Conservation (phyloP, 257 asterid species). For the Nicotiana tabacum region DNA sequence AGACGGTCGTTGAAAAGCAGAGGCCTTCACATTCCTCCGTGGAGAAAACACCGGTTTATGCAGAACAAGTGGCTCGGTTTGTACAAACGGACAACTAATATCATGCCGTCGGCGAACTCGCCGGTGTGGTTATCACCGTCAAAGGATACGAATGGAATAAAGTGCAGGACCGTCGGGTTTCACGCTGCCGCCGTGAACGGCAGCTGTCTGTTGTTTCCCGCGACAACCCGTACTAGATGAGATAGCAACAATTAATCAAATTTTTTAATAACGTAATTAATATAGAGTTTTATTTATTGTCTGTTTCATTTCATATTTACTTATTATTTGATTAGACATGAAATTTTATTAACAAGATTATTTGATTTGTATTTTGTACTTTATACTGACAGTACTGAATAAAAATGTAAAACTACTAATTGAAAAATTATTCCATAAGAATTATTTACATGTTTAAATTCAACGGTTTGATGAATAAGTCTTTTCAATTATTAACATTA, state of each 20-base stretch:
- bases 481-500: no score
- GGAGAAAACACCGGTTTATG: slow-evolving; percentile 84
- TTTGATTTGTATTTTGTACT: neutral
- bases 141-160: slow-evolving; percentile 14
- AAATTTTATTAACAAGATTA: neutral
- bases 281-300: neutral
- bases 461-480: no score
- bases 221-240: slow-evolving; percentile 49
- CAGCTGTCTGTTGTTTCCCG: slow-evolving; percentile 17
- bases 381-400: no score
- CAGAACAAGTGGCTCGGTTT: slow-evolving; percentile 71
- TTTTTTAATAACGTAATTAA: neutral
- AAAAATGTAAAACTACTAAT: no score
- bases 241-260: neutral
- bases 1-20: slow-evolving; percentile 56
- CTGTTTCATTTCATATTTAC: neutral
- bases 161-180: slow-evolving; percentile 71
- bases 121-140: slow-evolving; percentile 1
- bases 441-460: no score
- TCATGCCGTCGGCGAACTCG: slow-evolving; percentile 23
- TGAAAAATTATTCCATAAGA: no score
- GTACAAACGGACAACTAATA: slow-evolving; percentile 51
- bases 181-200: slow-evolving; percentile 38
- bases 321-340: neutral
- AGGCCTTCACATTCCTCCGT: slow-evolving; percentile 60